Base-by-base conservation (phyloP, 2,329 filamentous ascomycete species). In the Sordariomycetes sp. region DNA sequence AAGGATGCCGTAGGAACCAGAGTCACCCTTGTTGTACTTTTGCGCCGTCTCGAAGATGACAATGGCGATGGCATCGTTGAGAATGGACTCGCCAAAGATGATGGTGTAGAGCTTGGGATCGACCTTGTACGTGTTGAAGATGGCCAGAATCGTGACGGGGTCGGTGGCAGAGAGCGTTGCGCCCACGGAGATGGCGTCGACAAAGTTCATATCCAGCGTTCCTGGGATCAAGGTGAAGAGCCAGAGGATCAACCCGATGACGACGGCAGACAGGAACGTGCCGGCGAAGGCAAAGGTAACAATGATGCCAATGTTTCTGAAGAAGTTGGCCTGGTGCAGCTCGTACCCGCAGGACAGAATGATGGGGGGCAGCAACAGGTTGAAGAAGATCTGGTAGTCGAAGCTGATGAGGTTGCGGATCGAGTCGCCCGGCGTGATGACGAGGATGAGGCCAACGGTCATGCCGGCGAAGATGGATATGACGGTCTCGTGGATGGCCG, bases 341-440 rank as follows among this genome's bases (percentile, higher is more conserved):
- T 98, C 92, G 63, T 96, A 98, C 35, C 92, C 92, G 12, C 90
- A 95, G 12, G 88, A 90, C 19, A 98, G 72, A 55, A 98, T 98
- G 54, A 98, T 98, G 37, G 92, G 92, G 24, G 92, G 92, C n/a
- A 98, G 82, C 10, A 98, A 76, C 30, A 98, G 75, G 59, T 98
- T 98, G 71, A 98, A 98, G 70, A 98, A 98, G 68, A 96, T 94
- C 55, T 96, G 88, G 57, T 95, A 95, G 65, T 96, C 84, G 68
- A 98, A 98, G 59, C 82, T 94, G 52, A 98, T 87, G 43, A 86
- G 79, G 54, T 85, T 84, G 57, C 88, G 82, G 48, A 98, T 87
- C 42, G 82, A 86, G 42, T 86, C 81, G 44, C 82, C 81, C 34
- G 82, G 80, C 28, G 79, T 85, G 42, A 95, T 66, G 51, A 92